Evolutionary conservation across 2,329 filamentous ascomycete species (phyloP), one percentile per base, ranked within the genome.

Genomic region (Colletotrichum destructivum): DNA sequence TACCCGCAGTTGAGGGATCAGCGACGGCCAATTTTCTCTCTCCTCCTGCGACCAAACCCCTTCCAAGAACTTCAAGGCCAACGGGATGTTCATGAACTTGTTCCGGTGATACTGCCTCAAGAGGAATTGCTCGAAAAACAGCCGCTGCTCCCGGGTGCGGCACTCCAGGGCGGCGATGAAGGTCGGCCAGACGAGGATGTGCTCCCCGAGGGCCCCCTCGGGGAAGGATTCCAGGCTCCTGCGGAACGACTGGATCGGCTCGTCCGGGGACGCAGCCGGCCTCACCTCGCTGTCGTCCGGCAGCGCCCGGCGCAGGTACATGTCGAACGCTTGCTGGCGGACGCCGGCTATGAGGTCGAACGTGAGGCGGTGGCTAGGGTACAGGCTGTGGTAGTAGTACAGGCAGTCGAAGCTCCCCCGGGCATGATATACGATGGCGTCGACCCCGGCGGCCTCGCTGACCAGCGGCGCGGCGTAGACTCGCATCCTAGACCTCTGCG

Each of bases 391-490:
- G 54, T 66, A 70, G 46, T 70, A 66, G 40, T 66, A 60, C 23
- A 70, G 12, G 38, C 67, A 70, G 42, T 70, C 67, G 55, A 66
- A 70, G 46, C 67, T 66, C 38, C 66, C 55, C 47, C 47, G n/a
- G 12, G 44, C 62, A 4, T 61, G 67, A 0, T 65, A 60, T 8
- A 47, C 21, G 8, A 70, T 55, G 4, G 62, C 55, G 16, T 66
- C 23, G 1, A 66, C 31, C 11, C 67, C 67, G 15, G 67, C 12
- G 1, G 60, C 46, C 1, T 66, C 62, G 16, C 62, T 66, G 1
- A 70, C 31, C 2, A 70, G 26, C 11, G 67, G 67, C 12, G 67
- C 67, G 5, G 67, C 67, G 38, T 70, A 70, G 2, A 66, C 67
- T 40, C 61, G 38, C 67, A 70, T 66, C 2, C 46, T 67, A 9